Conservation (phyloP, 257 asterid genomes). For the Oldenlandia corymbosa region DNA sequence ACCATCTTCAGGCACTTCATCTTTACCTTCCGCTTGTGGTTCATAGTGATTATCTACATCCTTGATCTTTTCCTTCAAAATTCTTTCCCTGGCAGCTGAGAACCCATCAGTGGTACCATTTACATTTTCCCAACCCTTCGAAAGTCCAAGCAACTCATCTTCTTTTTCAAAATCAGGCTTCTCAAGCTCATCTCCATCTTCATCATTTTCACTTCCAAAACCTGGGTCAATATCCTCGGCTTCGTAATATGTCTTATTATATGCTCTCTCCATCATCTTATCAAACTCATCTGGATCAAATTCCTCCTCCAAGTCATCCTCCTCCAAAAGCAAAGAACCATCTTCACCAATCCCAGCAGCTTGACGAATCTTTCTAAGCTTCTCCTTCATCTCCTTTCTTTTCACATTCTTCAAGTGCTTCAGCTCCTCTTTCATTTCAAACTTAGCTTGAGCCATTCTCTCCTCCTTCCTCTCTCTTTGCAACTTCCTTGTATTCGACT, state of each 20-base stretch:
- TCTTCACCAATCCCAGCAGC: slow-evolving; percentile 62
- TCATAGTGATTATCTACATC: slow-evolving; percentile 25
- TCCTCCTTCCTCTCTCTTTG: slow-evolving; percentile 90
- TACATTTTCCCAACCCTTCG: slow-evolving; percentile 56
- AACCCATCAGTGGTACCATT: slow-evolving; percentile 41
- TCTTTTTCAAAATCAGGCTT: slow-evolving; percentile 85
- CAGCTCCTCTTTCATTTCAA: slow-evolving; percentile 68
- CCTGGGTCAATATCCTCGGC: slow-evolving; percentile 56
- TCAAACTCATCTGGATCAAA: slow-evolving; percentile 71
- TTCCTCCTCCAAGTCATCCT: slow-evolving; percentile 69
- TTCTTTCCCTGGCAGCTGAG: slow-evolving; percentile 40
- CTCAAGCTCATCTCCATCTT: slow-evolving; percentile 33
- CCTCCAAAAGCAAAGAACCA: slow-evolving; percentile 37
- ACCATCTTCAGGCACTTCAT: slow-evolving; percentile 29
- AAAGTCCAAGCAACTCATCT: slow-evolving; percentile 79
- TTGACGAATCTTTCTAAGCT: slow-evolving; percentile 70
- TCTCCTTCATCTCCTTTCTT: slow-evolving; percentile 75
- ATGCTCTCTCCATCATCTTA: slow-evolving; percentile 66
- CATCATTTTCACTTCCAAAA: slow-evolving; percentile 57
- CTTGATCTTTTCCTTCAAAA: slow-evolving; percentile 29
- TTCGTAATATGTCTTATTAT: slow-evolving; percentile 54
- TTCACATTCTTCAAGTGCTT: slow-evolving; percentile 80
- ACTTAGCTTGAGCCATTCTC: slow-evolving; percentile 57
- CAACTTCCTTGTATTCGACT: slow-evolving; percentile 49
- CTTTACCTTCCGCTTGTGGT: slow-evolving; percentile 26